Evolutionary conservation across 495 filamentous ascomycete species (phyloP).

Genomic region (Penicillium paradoxum): DNA sequence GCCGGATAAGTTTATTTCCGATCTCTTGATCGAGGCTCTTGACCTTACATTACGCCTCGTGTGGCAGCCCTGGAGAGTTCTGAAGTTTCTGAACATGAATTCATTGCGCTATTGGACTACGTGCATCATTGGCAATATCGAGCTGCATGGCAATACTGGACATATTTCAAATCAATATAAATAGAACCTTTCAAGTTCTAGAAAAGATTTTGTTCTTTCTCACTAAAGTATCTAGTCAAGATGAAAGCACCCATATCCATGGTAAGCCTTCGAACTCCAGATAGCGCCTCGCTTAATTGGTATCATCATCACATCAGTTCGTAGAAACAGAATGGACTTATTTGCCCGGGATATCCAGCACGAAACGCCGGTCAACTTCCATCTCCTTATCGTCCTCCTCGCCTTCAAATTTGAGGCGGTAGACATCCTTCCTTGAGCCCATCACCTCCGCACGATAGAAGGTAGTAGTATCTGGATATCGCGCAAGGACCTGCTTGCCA

Average conservation of each 20-base stretch:
- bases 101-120: no score
- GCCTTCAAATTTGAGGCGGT: constrained; percentile 74
- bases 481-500: constrained; percentile 75
- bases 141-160: no score
- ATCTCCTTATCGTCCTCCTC: constrained; percentile 80
- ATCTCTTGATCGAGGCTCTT: no score
- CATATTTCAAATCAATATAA: no score
- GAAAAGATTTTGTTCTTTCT: background rate
- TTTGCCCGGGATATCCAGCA: constrained; percentile 66
- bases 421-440: constrained; percentile 58
- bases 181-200: no score
- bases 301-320: constrained; percentile 28
- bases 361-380: constrained; percentile 73
- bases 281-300: constrained; percentile 30
- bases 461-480: constrained; percentile 89
- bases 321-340: constrained; percentile 18
- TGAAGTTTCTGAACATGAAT: no score
- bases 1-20: no score
- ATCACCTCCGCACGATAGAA: constrained; percentile 97
- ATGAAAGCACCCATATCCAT: constrained; percentile 8
- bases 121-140: no score
- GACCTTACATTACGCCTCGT: no score
- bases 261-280: constrained; percentile 19
- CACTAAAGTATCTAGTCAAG: constrained; percentile 5
- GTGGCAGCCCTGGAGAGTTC: no score